Base-by-base conservation (phyloP, 805 yeast genomes). In the Cyberlindnera xishuangbannaensis region DNA sequence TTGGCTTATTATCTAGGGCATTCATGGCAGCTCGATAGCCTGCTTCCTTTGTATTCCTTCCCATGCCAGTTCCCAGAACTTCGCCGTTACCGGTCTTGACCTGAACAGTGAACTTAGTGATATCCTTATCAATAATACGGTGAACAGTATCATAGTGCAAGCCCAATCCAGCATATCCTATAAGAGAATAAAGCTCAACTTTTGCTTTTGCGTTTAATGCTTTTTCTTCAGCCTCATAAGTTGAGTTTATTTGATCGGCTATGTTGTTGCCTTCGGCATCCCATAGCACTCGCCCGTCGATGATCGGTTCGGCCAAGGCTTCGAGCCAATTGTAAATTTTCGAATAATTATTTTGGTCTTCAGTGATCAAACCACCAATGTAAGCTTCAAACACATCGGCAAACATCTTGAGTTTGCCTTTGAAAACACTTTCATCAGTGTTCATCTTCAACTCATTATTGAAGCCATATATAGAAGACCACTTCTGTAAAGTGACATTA, bases 371-470 rank as follows among this genome's bases (percentile, higher is more conserved):
- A 0, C 94, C 98, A 6, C 95, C 97, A 28, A 92, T 69, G 46
- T 90, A 90, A 0, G 97, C 96, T 59, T 92, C 98, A 53, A 90
- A 84, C 0, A 83, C 76, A 64, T 90, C 98, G 0, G 97, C 95
- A 50, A 71, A 71, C 4, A 83, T 63, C 52, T 92, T 92, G 43
- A 71, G 71, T 38, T 69, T 74, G 7, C 84, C 83, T 21, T 63
- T 61, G 33, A 69, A 64, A 11, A 64, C 48, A 4, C 56, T 54
- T 20, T 63, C 72, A 36, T 72, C 74, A 21, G 69, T 64, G 44
- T 70, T 67, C 33, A 69, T 64, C 36, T 69, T 65, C 41, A 85
- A 58, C 34, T 63, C 62, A 38, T 72, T 65, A 43, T 76, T 79
- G 38, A 87, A 71, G 1, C 77, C 79, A 57, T 90, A 90, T 7